Evolutionary conservation across 129 eudicot species (phyloP).

Genomic region (Flaveria trinervia): DNA sequence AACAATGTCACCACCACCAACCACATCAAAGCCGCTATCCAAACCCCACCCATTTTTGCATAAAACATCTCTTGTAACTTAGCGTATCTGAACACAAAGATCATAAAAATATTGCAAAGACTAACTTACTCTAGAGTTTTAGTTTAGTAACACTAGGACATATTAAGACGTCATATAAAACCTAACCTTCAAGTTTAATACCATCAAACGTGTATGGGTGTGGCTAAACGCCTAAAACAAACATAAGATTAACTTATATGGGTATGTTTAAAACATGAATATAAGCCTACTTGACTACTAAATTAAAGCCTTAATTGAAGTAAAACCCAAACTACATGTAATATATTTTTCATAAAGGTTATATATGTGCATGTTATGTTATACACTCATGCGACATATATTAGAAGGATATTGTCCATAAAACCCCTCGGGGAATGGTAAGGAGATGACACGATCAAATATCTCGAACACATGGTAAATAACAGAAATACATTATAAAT

Average conservation of each 20-base stretch:
- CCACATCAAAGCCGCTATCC: too few relatives aligned
- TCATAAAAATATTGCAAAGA: too few relatives aligned
- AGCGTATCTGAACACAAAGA: neutral
- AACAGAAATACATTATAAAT: too few relatives aligned
- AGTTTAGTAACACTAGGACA: neutral
- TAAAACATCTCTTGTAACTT: neutral
- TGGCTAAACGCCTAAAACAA: neutral
- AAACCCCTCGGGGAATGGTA: too few relatives aligned
- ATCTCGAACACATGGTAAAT: too few relatives aligned
- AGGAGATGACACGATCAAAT: too few relatives aligned
- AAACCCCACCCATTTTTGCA: too few relatives aligned
- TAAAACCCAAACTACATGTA: neutral
- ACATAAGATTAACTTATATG: too few relatives aligned
- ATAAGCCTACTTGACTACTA: neutral
- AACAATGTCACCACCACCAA: too few relatives aligned
- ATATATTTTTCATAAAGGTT: too few relatives aligned
- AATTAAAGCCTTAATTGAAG: neutral
- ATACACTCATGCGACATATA: too few relatives aligned
- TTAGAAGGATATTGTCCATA: too few relatives aligned
- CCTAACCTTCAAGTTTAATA: neutral
- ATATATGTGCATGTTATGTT: neutral
- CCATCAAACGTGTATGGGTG: neutral
- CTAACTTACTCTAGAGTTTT: neutral
- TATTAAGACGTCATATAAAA: neutral
- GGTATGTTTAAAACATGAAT: neutral